Evolutionary conservation across 345 rosid genomes (phyloP).

Genomic region (Combretum micranthum): DNA sequence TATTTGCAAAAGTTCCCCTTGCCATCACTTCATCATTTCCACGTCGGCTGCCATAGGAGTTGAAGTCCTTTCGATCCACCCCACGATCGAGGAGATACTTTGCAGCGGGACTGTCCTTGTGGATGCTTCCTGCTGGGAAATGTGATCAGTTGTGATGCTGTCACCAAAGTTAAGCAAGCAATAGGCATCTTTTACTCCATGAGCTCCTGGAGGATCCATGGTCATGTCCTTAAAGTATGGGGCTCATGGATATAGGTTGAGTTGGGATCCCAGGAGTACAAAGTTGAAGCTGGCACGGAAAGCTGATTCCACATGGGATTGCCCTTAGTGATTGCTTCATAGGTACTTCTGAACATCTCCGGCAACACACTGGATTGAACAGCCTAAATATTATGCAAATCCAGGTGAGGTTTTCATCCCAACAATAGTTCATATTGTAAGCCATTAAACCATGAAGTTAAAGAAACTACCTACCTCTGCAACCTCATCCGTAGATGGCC

Average conservation of each 20-base stretch:
- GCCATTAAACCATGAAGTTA: not conserved
- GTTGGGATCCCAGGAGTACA: constrained; percentile 78
- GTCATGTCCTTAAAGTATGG: constrained; percentile 96
- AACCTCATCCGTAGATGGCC: constrained; percentile 90
- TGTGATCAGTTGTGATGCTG: constrained; percentile 98
- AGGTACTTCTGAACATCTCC: constrained; percentile 88
- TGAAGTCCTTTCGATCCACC: constrained; percentile 80
- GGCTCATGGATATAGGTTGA: constrained; percentile 99
- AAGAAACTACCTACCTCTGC: constrained; percentile 53
- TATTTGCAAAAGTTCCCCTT: constrained; percentile 96
- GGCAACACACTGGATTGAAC: constrained; percentile 94
- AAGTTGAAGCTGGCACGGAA: constrained; percentile 46
- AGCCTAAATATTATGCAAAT: constrained; percentile 35
- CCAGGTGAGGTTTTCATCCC: constrained; percentile 1
- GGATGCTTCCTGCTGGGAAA: constrained; percentile 99
- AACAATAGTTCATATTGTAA: no score
- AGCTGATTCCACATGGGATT: constrained; percentile 92
- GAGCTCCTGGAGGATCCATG: constrained; percentile 83
- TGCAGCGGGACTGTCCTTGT: constrained; percentile 95
- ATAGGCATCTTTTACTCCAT: constrained; percentile 88
- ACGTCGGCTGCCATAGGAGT: constrained; percentile 98
- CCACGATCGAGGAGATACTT: constrained; percentile 69
- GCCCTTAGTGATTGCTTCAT: constrained; percentile 90
- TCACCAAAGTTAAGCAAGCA: constrained; percentile 93
- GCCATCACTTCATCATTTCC: constrained; percentile 98